Evolutionary conservation across 352 stramenopile species (phyloP), one percentile per base, ranked within the genome.

Genomic region (Globisporangium uncinulatum): DNA sequence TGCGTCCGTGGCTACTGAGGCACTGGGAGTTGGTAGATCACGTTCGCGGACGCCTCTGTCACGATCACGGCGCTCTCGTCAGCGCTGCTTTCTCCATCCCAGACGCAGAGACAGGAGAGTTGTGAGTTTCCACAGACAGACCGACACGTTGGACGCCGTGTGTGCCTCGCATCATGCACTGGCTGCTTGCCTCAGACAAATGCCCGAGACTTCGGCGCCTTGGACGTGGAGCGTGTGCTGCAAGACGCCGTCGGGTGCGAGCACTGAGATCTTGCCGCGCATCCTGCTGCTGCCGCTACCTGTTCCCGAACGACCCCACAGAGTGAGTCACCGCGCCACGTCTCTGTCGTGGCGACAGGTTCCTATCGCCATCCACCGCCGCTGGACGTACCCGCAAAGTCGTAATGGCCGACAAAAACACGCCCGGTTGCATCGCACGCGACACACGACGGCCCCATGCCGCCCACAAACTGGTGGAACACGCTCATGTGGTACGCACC

Each of bases 371-470:
- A 59, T 29, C 19, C 31, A 46, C 46, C 20, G 14, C 46, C 20
- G 14, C 17, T 34, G 13, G 8, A 19, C 10, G n/a, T 54, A 87
- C 79, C 79, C 56, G 81, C 71, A 73, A 94, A 91, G 61, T 95
- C 84, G 59, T 83, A 95, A 56, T 89, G 81, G 2, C 83, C 86
- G 17, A 96, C 83, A 55, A 90, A 95, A 20, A 96, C 54, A 4
- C 58, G 62, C 4, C 80, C 82, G 24, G 70, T 69, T 7, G 58
- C 61, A n/a, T 87, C 82, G 47, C 75, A 89, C 14, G 68, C 79
- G 34, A 94, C 52, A 32, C 83, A 84, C 2, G 83, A 94, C 9
- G 86, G 87, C 0, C 87, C 86, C 57, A 96, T 68, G 13, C 81
- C 79, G 4, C 87, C 87, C 13, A 71, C 65, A 56, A 95, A 95